Conservation (phyloP, 2,329 filamentous ascomycete species). For the Cladophialophora immunda region DNA sequence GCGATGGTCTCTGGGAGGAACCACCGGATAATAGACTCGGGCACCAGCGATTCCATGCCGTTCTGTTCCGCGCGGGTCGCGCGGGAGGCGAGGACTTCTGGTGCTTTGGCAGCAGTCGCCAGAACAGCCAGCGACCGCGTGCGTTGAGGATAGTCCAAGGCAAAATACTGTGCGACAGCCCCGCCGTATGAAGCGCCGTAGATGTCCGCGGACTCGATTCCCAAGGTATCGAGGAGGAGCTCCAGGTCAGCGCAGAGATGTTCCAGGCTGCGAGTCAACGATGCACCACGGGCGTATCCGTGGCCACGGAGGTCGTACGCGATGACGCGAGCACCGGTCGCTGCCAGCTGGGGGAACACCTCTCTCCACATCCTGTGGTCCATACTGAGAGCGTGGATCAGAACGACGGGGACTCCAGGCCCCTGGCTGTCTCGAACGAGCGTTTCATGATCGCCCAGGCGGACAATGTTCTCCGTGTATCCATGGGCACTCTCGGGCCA, state of each 20-base stretch:
- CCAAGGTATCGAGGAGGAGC: not conserved
- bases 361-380: constrained; percentile 20
- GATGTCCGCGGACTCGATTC: constrained; percentile 7
- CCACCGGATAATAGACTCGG: constrained; percentile 12
- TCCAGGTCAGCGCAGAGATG: constrained; percentile 13
- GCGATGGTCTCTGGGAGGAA: constrained; percentile 24
- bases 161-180: constrained; percentile 20
- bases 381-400: constrained; percentile 20
- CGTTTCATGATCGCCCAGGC: constrained; percentile 9
- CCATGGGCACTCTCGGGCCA: not conserved
- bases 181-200: constrained; percentile 21
- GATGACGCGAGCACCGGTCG: not conserved
- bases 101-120: constrained; percentile 1
- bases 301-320: constrained; percentile 24
- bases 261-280: not conserved
- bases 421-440: constrained; percentile 6
- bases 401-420: constrained; percentile 3
- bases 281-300: constrained; percentile 6
- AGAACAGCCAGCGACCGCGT: constrained; percentile 3
- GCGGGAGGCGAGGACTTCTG: not conserved
- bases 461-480: not conserved
- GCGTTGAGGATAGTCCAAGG: constrained; percentile 1
- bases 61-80: constrained; percentile 13
- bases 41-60: constrained; percentile 18
- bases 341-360: constrained; percentile 2